These are phyloP conservation scores for Colletotrichum lindemuthianum DNA, from an alignment of 2,329 filamentous ascomycete genomes.

Conservation along the genomic window DNA sequence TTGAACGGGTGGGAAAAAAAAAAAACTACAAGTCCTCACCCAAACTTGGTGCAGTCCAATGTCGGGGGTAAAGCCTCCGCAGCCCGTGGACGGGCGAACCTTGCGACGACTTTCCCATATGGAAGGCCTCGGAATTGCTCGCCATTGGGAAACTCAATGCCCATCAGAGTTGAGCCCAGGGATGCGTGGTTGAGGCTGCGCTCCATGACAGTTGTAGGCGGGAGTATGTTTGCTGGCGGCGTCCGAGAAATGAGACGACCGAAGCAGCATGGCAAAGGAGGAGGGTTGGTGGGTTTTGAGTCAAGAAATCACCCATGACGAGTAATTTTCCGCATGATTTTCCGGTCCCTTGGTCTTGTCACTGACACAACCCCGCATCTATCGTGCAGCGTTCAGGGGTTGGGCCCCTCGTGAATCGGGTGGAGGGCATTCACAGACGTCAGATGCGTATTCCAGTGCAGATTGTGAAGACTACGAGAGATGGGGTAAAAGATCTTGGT, in stretches of 20 bases:
- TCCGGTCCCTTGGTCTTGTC: neutral
- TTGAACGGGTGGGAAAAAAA: neutral
- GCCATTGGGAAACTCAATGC: neutral
- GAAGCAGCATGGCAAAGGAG: too few species aligned
- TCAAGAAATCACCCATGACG: neutral
- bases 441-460: too few species aligned
- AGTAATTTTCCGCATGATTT: neutral
- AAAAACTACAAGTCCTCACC: neutral
- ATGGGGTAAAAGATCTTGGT: too few species aligned
- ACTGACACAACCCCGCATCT: neutral
- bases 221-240: neutral
- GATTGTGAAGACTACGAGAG: too few species aligned
- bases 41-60: constrained; percentile 22
- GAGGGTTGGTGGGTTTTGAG: too few species aligned
- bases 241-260: neutral
- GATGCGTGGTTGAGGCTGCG: neutral
- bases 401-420: too few species aligned
- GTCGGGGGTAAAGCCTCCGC: neutral
- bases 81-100: constrained; percentile 17
- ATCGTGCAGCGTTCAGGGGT: neutral
- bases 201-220: too few species aligned
- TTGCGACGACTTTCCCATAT: constrained; percentile 19
- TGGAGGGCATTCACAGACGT: too few species aligned
- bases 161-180: constrained; percentile 16
- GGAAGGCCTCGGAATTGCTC: constrained; percentile 26